Evolutionary conservation across 768 basidiomycete genomes (phyloP).

Genomic region (Lyophyllum atratum): DNA sequence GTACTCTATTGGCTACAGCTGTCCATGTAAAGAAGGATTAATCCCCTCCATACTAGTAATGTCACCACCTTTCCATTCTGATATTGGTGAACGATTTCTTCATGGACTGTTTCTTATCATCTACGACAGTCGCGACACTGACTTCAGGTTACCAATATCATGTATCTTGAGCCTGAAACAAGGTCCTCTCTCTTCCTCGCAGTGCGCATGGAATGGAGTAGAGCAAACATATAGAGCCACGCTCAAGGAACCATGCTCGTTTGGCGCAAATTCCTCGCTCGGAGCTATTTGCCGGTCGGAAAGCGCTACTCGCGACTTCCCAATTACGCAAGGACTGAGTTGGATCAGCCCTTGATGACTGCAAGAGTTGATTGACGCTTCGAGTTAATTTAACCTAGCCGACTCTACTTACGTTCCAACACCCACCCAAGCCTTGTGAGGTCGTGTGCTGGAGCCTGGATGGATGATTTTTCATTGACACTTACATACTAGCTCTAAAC

Average conservation of each 20-base stretch:
- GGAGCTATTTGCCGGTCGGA: background rate
- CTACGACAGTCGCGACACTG: background rate
- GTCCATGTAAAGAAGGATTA: constrained; percentile 56
- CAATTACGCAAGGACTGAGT: background rate
- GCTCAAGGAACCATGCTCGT: background rate
- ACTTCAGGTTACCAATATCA: too few species aligned
- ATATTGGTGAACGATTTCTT: background rate
- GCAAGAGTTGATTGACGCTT: background rate
- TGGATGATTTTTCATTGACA: too few species aligned
- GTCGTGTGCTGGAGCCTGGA: too few species aligned
- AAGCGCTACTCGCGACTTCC: background rate
- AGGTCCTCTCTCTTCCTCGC: too few species aligned
- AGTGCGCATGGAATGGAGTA: too few species aligned
- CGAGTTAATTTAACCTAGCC: background rate
- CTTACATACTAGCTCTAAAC: constrained; percentile 7
- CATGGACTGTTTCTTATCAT: background rate
- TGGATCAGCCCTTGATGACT: constrained; percentile 1
- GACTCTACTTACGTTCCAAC: background rate
- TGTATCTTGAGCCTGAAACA: too few species aligned
- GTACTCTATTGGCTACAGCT: constrained; percentile 67
- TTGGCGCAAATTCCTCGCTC: background rate
- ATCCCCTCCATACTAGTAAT: constrained; percentile 11
- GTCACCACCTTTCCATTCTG: background rate
- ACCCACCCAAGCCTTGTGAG: background rate
- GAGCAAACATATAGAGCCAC: background rate